phyloP scores from a whole-genome alignment of 2,329 filamentous ascomycete species.

The Macroventuria anomochaeta region DNA sequence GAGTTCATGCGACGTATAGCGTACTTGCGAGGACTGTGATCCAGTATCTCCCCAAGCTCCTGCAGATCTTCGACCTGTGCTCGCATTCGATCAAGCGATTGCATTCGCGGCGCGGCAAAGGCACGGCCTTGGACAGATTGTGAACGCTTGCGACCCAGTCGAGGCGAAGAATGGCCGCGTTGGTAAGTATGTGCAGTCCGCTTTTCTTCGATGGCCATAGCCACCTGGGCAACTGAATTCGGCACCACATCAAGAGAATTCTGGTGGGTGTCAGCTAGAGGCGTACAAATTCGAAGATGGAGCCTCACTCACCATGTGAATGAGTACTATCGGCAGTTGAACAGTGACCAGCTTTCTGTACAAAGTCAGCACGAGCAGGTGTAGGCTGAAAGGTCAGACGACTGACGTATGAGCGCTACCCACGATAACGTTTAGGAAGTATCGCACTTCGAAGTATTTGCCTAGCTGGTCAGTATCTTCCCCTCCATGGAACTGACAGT shows the following conservation, averaged over 20 bases:
- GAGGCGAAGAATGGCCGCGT: conserved; percentile 33
- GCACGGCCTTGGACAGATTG: conserved; percentile 57
- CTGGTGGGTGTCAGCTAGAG: conserved; percentile 29
- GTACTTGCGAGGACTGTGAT: conserved; percentile 55
- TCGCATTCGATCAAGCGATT: conserved; percentile 57
- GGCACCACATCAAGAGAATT: conserved; percentile 64
- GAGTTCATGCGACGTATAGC: conserved; percentile 33
- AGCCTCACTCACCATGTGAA: conserved; percentile 56
- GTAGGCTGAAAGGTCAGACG: not conserved
- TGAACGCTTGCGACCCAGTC: conserved; percentile 46
- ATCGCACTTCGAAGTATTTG: conserved; percentile 64
- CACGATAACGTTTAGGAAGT: conserved; percentile 61
- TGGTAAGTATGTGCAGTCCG: conserved; percentile 36
- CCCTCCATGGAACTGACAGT: not conserved
- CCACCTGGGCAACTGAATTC: conserved; percentile 62
- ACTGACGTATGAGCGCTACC: conserved; percentile 52
- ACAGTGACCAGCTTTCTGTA: conserved; percentile 58
- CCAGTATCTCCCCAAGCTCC: conserved; percentile 50
- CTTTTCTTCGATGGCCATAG: conserved; percentile 62
- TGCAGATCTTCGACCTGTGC: conserved; percentile 51
- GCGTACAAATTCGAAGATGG: not conserved
- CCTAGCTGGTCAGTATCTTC: conserved; percentile 40
- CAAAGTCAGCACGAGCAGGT: conserved; percentile 21
- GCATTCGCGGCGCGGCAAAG: conserved; percentile 59
- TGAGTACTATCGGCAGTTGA: conserved; percentile 62